These are phyloP conservation scores for Colletotrichum aenigma DNA, from an alignment of 2,329 filamentous ascomycete genomes.

Conservation along the genomic window DNA sequence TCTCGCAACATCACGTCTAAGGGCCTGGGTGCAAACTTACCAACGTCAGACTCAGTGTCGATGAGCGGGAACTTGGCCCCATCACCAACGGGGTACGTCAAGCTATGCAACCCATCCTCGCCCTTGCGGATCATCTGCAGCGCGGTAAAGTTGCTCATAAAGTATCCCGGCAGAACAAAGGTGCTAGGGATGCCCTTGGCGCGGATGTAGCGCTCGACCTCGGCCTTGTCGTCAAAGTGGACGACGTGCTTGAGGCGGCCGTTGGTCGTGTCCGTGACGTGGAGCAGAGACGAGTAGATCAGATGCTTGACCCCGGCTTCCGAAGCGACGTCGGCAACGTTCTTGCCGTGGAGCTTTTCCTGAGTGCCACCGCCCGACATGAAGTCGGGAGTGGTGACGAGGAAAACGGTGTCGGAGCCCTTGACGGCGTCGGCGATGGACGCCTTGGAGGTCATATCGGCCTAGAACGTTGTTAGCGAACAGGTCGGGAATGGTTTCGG, in stretches of 20 bases:
- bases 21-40: slow-evolving; percentile 18
- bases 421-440: slow-evolving; percentile 41
- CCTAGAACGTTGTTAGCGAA: slow-evolving; percentile 26
- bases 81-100: slow-evolving; percentile 26
- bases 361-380: not conserved
- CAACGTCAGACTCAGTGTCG: slow-evolving; percentile 34
- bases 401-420: slow-evolving; percentile 46
- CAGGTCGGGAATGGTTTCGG: no score
- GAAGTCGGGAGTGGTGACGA: slow-evolving; percentile 31
- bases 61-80: slow-evolving; percentile 35
- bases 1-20: no score
- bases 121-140: slow-evolving; percentile 25
- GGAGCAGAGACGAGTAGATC: slow-evolving; percentile 34
- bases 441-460: slow-evolving; percentile 42
- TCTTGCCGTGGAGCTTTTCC: slow-evolving; percentile 40
- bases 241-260: slow-evolving; percentile 28
- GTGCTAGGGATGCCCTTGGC: slow-evolving; percentile 46
- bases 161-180: slow-evolving; percentile 53
- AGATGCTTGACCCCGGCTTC: slow-evolving; percentile 34
- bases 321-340: slow-evolving; percentile 40
- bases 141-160: slow-evolving; percentile 53
- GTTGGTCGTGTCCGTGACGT: slow-evolving; percentile 28
- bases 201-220: slow-evolving; percentile 51
- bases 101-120: slow-evolving; percentile 29
- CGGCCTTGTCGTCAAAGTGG: slow-evolving; percentile 54